phyloP scores from a whole-genome alignment of 345 rosid genomes.

The Eucalyptus lansdowneana region DNA sequence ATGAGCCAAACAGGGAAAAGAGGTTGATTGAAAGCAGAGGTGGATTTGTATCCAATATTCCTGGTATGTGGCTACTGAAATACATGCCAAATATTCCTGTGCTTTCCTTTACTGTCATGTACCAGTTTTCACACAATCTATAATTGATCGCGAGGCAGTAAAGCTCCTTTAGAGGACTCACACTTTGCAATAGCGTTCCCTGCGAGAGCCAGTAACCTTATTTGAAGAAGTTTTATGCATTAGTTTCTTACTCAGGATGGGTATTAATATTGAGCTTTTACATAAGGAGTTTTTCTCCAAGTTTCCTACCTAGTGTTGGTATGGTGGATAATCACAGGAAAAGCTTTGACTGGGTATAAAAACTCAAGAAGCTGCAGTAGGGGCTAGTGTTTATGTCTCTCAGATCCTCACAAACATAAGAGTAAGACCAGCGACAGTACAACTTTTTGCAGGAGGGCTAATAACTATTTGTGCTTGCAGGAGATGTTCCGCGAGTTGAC shows the following conservation, averaged over 20 bases:
- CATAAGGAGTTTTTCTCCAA: not conserved
- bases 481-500: slow-evolving; percentile 84
- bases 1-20: slow-evolving; percentile 77
- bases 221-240: not conserved
- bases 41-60: slow-evolving; percentile 79
- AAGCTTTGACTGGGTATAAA: not conserved
- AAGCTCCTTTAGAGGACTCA: not conserved
- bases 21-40: slow-evolving; percentile 55
- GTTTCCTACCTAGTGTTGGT: not conserved
- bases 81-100: not conserved
- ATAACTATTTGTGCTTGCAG: slow-evolving; percentile 16
- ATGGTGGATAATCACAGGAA: not conserved
- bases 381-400: not conserved
- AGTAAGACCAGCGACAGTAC: not conserved
- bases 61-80: slow-evolving; percentile 24
- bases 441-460: not conserved
- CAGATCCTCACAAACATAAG: not conserved
- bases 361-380: not conserved
- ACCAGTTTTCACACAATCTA: not conserved
- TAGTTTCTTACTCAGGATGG: not conserved
- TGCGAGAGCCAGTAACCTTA: not conserved
- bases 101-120: not conserved
- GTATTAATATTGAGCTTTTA: not conserved
- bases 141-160: not conserved
- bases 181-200: not conserved